Evolutionary conservation across 768 basidiomycete genomes (phyloP), one percentile per base, ranked within the genome.

Genomic region (Holtermannia corniformis): DNA sequence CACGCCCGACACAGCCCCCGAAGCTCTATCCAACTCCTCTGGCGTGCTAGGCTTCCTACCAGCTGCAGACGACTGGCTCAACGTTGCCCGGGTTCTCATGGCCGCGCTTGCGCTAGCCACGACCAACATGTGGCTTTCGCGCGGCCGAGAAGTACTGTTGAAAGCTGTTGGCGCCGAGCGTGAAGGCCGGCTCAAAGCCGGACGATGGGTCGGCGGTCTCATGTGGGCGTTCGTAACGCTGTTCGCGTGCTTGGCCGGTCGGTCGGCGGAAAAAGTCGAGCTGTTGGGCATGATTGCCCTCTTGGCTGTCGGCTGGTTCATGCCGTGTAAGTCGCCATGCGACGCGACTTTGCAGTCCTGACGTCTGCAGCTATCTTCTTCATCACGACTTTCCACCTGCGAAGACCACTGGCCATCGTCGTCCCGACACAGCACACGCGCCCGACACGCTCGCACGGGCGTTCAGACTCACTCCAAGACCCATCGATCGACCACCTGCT

Each of bases 371-470:
- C 87, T 14, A 64, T 88, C 46, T 73, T 86, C 50, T 89, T 92
- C 73, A 81, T 93, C 59, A 78, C 79, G 23, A 81, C 82, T 3
- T 90, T 93, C 74, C 82, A 87, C 65, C 83, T 95, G 74, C 82
- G 82, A 53, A 81, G 82, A 2, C 91, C 91, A 1, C 76, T 91
- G 2, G 77, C 86, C 0, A 95, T 95, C 64, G 78, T 93, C 51
- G 78, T 90, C 32, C 84, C 82, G n/a, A 76, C 68, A 40, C 75
- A 75, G 44, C 62, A 13, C 61, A 72, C 57, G 23, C 49, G 16
- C 14, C 43, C 26, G 26, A 44, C 44, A 13, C 51, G 26, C 23
- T 41, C 37, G 2, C 65, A 67, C 52, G 19, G 37, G 14, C 49
- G 65, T 1, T 50, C 46, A 1, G 55, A 67, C 44, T 61, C 59